These are phyloP conservation scores for Rhexocercosporidium sp. DNA, from an alignment of 2,329 filamentous ascomycete genomes.

Conservation along the genomic window DNA sequence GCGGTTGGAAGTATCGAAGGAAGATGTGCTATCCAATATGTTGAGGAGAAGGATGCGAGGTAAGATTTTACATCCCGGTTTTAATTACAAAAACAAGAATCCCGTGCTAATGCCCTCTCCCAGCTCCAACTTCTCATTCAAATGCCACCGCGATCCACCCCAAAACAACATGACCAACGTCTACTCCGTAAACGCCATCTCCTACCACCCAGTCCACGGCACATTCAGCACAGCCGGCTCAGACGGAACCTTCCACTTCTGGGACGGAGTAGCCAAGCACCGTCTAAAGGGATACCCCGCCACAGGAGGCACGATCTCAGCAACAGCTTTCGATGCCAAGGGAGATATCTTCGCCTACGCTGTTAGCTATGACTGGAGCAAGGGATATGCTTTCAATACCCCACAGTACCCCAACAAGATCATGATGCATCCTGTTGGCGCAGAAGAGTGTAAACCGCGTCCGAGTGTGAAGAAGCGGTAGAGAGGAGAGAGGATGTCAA, in stretches of 20 bases:
- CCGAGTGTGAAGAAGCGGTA: conserved; percentile 46
- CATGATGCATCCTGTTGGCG: conserved; percentile 78
- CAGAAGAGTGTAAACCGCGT: conserved; percentile 65
- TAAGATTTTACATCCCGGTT: conserved; percentile 44
- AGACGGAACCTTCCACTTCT: conserved; percentile 96
- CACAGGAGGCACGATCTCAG: conserved; percentile 84
- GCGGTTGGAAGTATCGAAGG: conserved; percentile 97
- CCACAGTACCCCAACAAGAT: conserved; percentile 78
- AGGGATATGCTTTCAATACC: conserved; percentile 87
- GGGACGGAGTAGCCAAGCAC: conserved; percentile 92
- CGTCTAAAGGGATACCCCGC: conserved; percentile 86
- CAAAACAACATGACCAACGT: conserved; percentile 82
- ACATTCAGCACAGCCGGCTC: conserved; percentile 98
- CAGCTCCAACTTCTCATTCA: conserved; percentile 96
- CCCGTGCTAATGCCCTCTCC: conserved; percentile 21
- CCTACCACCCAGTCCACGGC: conserved; percentile 94
- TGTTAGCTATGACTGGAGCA: conserved; percentile 97
- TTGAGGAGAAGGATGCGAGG: conserved; percentile 91
- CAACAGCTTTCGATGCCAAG: conserved; percentile 87
- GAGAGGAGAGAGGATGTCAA: neutral
- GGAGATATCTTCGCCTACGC: conserved; percentile 88
- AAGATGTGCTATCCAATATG: conserved; percentile 96
- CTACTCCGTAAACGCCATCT: conserved; percentile 95
- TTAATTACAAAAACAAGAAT: too few species aligned
- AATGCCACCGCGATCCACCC: conserved; percentile 89